Evolutionary conservation across 2,329 filamentous ascomycete genomes (phyloP).

Genomic region (Trichoderma semiorbis): DNA sequence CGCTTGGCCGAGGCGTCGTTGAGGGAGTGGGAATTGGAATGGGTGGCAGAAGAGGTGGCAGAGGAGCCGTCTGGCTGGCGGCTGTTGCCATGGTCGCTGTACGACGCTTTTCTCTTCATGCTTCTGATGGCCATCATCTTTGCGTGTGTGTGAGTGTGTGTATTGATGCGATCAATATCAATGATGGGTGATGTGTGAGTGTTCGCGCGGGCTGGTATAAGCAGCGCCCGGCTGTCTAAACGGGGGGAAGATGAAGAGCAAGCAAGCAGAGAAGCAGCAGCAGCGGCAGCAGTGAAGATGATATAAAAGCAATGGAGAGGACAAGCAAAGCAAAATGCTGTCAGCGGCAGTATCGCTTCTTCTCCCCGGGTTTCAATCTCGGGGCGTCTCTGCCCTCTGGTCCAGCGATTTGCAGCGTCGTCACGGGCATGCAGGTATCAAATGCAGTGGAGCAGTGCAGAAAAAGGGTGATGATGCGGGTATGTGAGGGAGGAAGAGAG

Average conservation of each 20-base stretch:
- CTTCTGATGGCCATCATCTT: background rate
- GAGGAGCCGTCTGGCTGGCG: background rate
- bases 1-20: slow-evolving; percentile 24
- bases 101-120: slow-evolving; percentile 6
- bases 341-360: background rate
- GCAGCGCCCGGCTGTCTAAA: background rate
- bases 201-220: background rate
- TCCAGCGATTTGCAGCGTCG: background rate
- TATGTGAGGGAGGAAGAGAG: background rate
- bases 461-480: background rate
- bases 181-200: background rate
- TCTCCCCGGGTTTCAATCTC: background rate
- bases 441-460: background rate
- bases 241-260: background rate
- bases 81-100: slow-evolving; percentile 2
- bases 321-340: background rate
- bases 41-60: background rate
- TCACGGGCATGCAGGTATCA: background rate
- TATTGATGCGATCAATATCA: background rate
- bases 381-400: background rate
- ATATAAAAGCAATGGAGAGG: background rate
- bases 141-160: background rate
- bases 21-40: background rate
- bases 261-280: background rate
- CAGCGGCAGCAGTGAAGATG: background rate